These are phyloP conservation scores for Alternaria sp. DNA, from an alignment of 2,329 filamentous ascomycete species.

Conservation along the genomic window DNA sequence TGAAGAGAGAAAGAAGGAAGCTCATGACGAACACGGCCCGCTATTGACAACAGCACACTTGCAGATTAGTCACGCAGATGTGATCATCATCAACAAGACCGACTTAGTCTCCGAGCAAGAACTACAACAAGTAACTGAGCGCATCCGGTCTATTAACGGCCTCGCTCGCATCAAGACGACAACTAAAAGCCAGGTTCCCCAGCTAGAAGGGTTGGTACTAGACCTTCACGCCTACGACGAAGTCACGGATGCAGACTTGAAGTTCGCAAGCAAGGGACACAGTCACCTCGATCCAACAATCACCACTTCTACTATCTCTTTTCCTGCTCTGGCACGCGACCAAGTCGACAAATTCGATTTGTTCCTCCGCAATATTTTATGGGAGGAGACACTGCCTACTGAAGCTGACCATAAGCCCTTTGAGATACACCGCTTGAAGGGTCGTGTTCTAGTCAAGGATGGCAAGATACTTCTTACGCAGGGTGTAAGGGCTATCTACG, in stretches of 20 bases:
- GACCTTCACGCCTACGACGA: slow-evolving; percentile 94
- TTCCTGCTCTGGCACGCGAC: slow-evolving; percentile 65
- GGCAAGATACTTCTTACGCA: slow-evolving; percentile 81
- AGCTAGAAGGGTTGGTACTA: slow-evolving; percentile 84
- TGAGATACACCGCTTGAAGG: slow-evolving; percentile 90
- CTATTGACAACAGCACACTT: slow-evolving; percentile 91
- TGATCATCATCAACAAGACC: slow-evolving; percentile 91
- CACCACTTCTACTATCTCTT: slow-evolving; percentile 77
- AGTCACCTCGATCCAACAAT: slow-evolving; percentile 92
- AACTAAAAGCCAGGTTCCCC: slow-evolving; percentile 78
- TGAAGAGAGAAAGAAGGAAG: slow-evolving; percentile 54
- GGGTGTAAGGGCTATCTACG: slow-evolving; percentile 92
- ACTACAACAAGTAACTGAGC: slow-evolving; percentile 71
- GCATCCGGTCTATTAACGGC: slow-evolving; percentile 87
- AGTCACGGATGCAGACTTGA: slow-evolving; percentile 69
- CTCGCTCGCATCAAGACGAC: slow-evolving; percentile 86
- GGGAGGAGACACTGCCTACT: slow-evolving; percentile 73
- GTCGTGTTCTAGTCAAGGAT: slow-evolving; percentile 71
- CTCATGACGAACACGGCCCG: slow-evolving; percentile 64
- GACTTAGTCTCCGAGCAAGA: slow-evolving; percentile 79
- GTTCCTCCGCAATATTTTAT: slow-evolving; percentile 85
- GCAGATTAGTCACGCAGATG: slow-evolving; percentile 96
- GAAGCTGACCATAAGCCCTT: slow-evolving; percentile 55
- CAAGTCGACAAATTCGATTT: slow-evolving; percentile 73
- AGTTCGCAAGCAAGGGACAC: slow-evolving; percentile 78